phyloP scores from a whole-genome alignment of 2,329 filamentous ascomycete species.

The Alternaria longipes region DNA sequence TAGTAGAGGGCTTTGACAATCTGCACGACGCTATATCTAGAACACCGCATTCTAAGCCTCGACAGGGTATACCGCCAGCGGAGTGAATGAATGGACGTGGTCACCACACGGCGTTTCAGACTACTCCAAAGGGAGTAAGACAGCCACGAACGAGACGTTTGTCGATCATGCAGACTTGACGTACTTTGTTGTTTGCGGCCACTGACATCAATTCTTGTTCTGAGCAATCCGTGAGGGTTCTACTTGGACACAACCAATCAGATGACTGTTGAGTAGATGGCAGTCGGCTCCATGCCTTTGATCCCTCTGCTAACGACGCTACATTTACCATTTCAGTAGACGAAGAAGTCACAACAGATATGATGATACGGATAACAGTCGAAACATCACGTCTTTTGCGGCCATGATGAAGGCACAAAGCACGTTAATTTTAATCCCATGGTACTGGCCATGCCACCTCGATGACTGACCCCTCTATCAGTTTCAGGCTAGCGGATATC shows the following conservation, averaged over 20 bases:
- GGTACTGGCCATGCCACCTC: slow-evolving; percentile 41
- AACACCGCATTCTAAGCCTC: slow-evolving; percentile 35
- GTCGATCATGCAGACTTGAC: slow-evolving; percentile 43
- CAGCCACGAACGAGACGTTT: slow-evolving; percentile 45
- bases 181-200: slow-evolving; percentile 44
- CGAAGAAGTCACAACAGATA: slow-evolving; percentile 35
- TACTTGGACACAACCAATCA: slow-evolving; percentile 52
- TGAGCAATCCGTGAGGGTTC: slow-evolving; percentile 47
- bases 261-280: slow-evolving; percentile 42
- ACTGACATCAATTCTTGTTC: slow-evolving; percentile 50
- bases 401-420: slow-evolving; percentile 36
- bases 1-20: slow-evolving; percentile 39
- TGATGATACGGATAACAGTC: slow-evolving; percentile 46
- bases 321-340: slow-evolving; percentile 46
- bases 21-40: slow-evolving; percentile 45
- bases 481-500: slow-evolving; percentile 43
- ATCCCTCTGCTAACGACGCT: slow-evolving; percentile 49
- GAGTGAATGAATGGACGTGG: slow-evolving; percentile 48
- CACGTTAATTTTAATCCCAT: slow-evolving; percentile 47
- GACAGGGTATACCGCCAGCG: slow-evolving; percentile 40
- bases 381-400: slow-evolving; percentile 38
- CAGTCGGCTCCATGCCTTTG: slow-evolving; percentile 47
- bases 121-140: slow-evolving; percentile 36
- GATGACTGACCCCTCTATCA: slow-evolving; percentile 36
- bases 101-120: slow-evolving; percentile 46